Percentiles rank a stretch among this genome's conserved stretches.
Conservation (phyloP, 768 basidiomycete genomes). For the Mycena belliarum region DNA sequence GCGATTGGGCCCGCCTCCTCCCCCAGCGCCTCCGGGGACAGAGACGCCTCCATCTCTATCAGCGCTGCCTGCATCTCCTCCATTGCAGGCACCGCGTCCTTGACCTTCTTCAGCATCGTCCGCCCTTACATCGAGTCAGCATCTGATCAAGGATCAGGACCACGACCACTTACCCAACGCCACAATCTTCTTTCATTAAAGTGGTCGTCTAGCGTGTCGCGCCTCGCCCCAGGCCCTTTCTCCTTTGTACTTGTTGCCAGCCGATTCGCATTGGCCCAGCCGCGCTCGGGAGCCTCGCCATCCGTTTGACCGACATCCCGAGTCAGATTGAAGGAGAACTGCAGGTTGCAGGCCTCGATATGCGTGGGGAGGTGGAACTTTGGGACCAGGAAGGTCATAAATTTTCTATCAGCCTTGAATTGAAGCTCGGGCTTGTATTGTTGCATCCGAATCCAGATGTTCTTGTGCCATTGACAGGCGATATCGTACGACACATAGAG, state of each 20-base stretch:
- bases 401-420: neutral
- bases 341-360: constrained; percentile 15
- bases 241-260: constrained; percentile 35
- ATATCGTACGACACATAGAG: constrained; percentile 28
- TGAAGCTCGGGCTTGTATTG: neutral
- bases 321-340: constrained; percentile 26
- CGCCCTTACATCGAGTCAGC: too few relatives aligned
- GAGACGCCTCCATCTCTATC: neutral
- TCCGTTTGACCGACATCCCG: constrained; percentile 36
- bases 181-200: constrained; percentile 12
- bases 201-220: neutral
- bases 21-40: neutral
- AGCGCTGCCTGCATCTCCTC: neutral
- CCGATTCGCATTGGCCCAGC: constrained; percentile 31
- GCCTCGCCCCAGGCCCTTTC: constrained; percentile 31
- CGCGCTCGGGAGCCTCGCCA: constrained; percentile 34
- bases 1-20: neutral
- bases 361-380: constrained; percentile 30
- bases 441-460: constrained; percentile 19
- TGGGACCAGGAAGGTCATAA: constrained; percentile 24
- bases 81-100: neutral
- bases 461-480: constrained; percentile 17
- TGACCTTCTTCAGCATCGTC: too few relatives aligned
- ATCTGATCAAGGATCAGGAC: too few relatives aligned
- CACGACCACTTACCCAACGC: neutral